Percentiles rank a stretch among this genome's conserved stretches.
Evolutionary conservation across 805 yeast species (phyloP).

Genomic region (Yueomyces sinensis): DNA sequence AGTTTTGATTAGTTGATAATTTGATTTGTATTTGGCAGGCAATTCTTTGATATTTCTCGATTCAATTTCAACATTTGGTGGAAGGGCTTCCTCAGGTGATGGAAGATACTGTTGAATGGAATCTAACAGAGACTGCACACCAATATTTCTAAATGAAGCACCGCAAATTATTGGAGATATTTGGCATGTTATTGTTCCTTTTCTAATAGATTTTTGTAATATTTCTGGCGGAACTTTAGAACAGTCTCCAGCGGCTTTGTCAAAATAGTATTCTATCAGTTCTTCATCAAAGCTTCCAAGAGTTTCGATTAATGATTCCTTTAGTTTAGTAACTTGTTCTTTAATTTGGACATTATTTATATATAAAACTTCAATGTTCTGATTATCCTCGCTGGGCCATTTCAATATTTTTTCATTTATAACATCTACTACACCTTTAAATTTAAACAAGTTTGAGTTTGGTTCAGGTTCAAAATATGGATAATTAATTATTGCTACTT

Average conservation of each 20-base stretch:
- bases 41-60: slow-evolving; percentile 11
- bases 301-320: slow-evolving; percentile 74
- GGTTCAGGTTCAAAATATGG: slow-evolving; percentile 48
- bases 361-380: slow-evolving; percentile 34
- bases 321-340: slow-evolving; percentile 39
- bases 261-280: slow-evolving; percentile 65
- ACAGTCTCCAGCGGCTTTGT: slow-evolving; percentile 50
- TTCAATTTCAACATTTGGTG: slow-evolving; percentile 37
- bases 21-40: slow-evolving; percentile 28
- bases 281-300: slow-evolving; percentile 72
- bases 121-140: slow-evolving; percentile 89
- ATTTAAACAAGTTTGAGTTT: slow-evolving; percentile 24
- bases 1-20: slow-evolving; percentile 38
- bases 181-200: slow-evolving; percentile 42
- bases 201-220: slow-evolving; percentile 48
- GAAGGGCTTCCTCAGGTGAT: slow-evolving; percentile 51
- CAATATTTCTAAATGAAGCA: slow-evolving; percentile 81
- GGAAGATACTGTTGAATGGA: slow-evolving; percentile 71
- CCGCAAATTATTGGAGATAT: slow-evolving; percentile 84
- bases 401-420: slow-evolving; percentile 35
- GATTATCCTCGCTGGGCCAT: slow-evolving; percentile 29
- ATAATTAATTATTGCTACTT: slow-evolving; percentile 59
- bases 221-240: slow-evolving; percentile 43
- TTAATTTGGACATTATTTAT: slow-evolving; percentile 28
- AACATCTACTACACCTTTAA: slow-evolving; percentile 48